phyloP scores from a whole-genome alignment of 768 basidiomycete genomes.

The Leccinum imitatum region DNA sequence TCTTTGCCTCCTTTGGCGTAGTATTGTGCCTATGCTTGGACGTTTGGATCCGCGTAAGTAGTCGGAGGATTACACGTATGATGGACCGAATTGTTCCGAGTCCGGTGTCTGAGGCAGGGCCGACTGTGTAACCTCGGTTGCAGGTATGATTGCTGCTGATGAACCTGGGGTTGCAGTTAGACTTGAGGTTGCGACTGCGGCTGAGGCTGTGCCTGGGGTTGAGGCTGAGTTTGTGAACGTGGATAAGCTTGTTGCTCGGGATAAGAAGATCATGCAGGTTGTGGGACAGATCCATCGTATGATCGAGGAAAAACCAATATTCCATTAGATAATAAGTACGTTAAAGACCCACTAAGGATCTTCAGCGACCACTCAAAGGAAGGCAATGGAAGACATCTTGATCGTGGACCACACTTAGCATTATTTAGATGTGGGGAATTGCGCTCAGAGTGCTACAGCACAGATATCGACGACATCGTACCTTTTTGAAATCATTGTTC shows the following conservation, averaged over 20 bases:
- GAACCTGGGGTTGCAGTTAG: constrained; percentile 35
- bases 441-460: no score
- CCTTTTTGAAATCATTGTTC: no score
- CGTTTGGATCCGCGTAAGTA: constrained; percentile 76
- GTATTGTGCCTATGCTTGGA: constrained; percentile 88
- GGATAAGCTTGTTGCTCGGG: constrained; percentile 32
- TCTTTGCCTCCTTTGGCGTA: constrained; percentile 80
- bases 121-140: constrained; percentile 8
- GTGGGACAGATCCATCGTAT: constrained; percentile 24
- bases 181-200: constrained; percentile 37
- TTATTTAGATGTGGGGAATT: no score
- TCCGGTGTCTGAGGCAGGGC: constrained; percentile 11
- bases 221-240: constrained; percentile 38
- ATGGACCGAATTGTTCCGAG: constrained; percentile 38
- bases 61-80: constrained; percentile 60
- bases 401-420: no score
- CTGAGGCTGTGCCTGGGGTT: constrained; percentile 18
- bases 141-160: constrained; percentile 25
- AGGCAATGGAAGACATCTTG: no score
- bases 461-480: no score
- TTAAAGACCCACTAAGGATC: no score
- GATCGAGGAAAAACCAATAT: constrained; percentile 11
- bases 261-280: constrained; percentile 32
- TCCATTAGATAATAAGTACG: no score
- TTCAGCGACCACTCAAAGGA: no score